Base-by-base conservation (phyloP, 2,329 filamentous ascomycete genomes). In the Ophiosphaerella herpotricha region DNA sequence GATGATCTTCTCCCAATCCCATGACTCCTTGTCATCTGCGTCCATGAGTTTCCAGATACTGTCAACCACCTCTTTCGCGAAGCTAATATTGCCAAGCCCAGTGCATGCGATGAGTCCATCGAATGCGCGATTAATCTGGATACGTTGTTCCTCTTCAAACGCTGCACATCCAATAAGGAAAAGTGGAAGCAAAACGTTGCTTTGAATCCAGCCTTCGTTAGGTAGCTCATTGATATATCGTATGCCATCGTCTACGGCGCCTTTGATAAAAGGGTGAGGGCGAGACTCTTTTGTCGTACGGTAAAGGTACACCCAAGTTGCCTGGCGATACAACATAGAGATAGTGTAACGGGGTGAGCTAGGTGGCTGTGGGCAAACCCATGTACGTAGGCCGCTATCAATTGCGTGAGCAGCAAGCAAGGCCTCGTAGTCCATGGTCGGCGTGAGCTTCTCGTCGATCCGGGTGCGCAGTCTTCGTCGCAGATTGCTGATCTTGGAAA, bases 401-500 rank as follows among this genome's bases (percentile, higher is more conserved):
- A 96, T 91, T 44, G 86, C 84, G 5, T 88, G 85, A 0, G 89
- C 90, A 39, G 84, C 83, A 61, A 86, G 87, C 8, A 94, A 77
- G 9, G 85, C 87, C 21, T 82, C 80, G 66, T 91, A 91, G 70
- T 91, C 86, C 36, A 92, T 86, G 0, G 83, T 79, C 0, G 88
- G 89, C 43, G 90, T 85, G 2, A 83, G 74, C 3, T 83, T 76
- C 46, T 81, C 56, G 36, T 79, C 75, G 60, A 91, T 86, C 43
- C 90, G 85, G 29, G 78, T 77, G 5, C 91, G 84, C 54, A 96
- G 88, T 2, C 80, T 80, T 70, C 92, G 88, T 36, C 91, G 83
- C 33, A 96, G 82, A 11, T 83, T 82, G 1, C 89, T 91, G 52
- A 95, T 93, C 63, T 89, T 85, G 7, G 87, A 87, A 26, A 96